Conservation (phyloP, 768 basidiomycete genomes). For the Agrocybe praecox region DNA sequence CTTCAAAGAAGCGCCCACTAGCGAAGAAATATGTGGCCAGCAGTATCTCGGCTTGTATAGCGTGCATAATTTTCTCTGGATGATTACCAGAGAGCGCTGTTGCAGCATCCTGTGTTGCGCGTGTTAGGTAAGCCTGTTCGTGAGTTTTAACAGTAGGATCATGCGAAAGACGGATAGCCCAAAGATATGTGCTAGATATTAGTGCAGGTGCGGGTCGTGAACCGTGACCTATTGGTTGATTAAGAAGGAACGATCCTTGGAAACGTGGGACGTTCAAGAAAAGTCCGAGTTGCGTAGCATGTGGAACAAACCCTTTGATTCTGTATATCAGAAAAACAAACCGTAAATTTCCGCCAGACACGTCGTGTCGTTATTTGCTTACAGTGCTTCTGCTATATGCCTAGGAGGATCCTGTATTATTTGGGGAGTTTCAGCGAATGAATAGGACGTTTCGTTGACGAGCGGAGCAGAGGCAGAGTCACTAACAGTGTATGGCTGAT, state of each 20-base stretch:
- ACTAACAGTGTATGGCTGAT: slow-evolving; percentile 36
- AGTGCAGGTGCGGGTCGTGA: slow-evolving; percentile 41
- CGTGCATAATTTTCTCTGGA: slow-evolving; percentile 43
- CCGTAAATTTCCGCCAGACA: neutral
- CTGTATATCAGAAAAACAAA: slow-evolving; percentile 17
- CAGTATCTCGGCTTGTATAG: slow-evolving; percentile 57
- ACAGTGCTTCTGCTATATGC: slow-evolving; percentile 33
- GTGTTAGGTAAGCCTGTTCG: slow-evolving; percentile 40
- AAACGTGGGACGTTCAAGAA: slow-evolving; percentile 58
- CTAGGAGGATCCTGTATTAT: slow-evolving; percentile 31
- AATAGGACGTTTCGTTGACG: neutral
- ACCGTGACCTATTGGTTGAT: slow-evolving; percentile 31
- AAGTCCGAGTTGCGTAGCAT: slow-evolving; percentile 54
- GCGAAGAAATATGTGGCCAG: slow-evolving; percentile 58
- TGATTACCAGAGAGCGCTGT: slow-evolving; percentile 39
- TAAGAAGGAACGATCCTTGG: slow-evolving; percentile 33
- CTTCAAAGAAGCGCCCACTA: slow-evolving; percentile 49
- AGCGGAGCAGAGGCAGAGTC: neutral
- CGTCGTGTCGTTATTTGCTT: slow-evolving; percentile 11
- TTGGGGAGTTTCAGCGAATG: neutral
- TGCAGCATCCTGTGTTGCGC: slow-evolving; percentile 41
- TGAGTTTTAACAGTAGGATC: slow-evolving; percentile 26
- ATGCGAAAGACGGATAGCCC: slow-evolving; percentile 32
- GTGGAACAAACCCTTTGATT: slow-evolving; percentile 43
- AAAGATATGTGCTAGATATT: slow-evolving; percentile 40